Conservation (phyloP, 2,329 filamentous ascomycete species). For the Leptographium wingfieldii region DNA sequence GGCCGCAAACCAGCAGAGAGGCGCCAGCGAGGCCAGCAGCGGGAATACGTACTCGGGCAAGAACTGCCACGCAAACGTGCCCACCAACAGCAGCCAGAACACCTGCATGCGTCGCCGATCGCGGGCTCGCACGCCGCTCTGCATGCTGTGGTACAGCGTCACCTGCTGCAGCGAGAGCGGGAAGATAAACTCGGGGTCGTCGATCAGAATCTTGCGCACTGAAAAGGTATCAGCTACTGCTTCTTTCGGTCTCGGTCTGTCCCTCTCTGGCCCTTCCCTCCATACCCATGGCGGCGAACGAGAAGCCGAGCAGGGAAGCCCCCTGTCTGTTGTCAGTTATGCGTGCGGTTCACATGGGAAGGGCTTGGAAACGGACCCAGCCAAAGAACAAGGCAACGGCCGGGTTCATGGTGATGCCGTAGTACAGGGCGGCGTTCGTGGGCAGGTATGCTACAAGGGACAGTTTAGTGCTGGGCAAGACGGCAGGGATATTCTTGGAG, state of each 20-base stretch:
- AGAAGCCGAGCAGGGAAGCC: slow-evolving; percentile 10
- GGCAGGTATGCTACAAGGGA: too few relatives aligned
- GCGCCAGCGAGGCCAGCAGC: slow-evolving; percentile 11
- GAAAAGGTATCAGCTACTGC: background rate
- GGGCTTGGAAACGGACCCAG: background rate
- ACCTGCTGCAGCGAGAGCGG: slow-evolving; percentile 13
- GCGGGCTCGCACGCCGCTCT: background rate
- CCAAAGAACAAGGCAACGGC: slow-evolving; percentile 12
- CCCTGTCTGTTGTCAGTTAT: slow-evolving; percentile 4
- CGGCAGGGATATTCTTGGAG: too few relatives aligned
- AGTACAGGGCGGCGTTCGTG: too few relatives aligned
- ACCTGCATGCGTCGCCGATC: background rate
- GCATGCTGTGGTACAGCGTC: slow-evolving; percentile 12
- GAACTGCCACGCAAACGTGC: slow-evolving; percentile 12
- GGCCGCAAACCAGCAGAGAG: slow-evolving; percentile 14
- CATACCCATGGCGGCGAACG: slow-evolving; percentile 11
- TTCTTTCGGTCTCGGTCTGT: too few relatives aligned
- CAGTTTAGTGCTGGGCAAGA: too few relatives aligned
- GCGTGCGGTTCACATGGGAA: too few relatives aligned
- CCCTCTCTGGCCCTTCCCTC: too few relatives aligned
- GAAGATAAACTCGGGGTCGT: slow-evolving; percentile 14
- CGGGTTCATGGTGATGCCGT: slow-evolving; percentile 10
- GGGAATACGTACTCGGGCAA: slow-evolving; percentile 12
- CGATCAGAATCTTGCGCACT: slow-evolving; percentile 12
- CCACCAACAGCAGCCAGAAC: slow-evolving; percentile 8